A percentile compares a stretch with the other conserved stretches of the same genome.
Conservation (phyloP, 1,139 yeast species). For the Candida tropicalis region DNA sequence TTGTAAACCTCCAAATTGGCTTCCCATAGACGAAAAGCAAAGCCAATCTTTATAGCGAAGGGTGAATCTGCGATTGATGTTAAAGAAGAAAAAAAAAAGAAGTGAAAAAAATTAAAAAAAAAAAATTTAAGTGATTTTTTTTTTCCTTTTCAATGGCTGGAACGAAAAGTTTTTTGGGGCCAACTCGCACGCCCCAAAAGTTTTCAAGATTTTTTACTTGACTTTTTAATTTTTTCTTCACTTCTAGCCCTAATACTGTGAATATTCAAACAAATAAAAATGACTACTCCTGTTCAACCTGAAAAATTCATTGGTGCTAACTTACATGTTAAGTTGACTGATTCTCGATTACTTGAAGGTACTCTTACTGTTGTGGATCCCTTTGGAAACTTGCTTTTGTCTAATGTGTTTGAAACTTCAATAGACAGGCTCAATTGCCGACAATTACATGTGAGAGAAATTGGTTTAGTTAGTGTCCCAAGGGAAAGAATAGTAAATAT, state of each 20-base stretch:
- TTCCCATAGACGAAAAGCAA: slow-evolving; percentile 20
- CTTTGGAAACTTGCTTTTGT: slow-evolving; percentile 45
- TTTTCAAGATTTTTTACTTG: background rate
- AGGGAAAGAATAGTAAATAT: slow-evolving; percentile 31
- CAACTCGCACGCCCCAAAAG: background rate
- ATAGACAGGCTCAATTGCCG: slow-evolving; percentile 27
- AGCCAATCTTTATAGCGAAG: slow-evolving; percentile 29
- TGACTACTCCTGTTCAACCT: slow-evolving; percentile 18
- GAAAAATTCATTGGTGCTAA: slow-evolving; percentile 36
- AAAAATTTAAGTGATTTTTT: background rate
- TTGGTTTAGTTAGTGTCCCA: slow-evolving; percentile 52
- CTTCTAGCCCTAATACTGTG: background rate
- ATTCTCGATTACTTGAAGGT: slow-evolving; percentile 40
- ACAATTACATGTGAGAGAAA: slow-evolving; percentile 33
- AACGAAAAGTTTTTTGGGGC: background rate
- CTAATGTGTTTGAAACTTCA: slow-evolving; percentile 39
- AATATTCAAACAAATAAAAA: background rate
- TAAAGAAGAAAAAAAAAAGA: slow-evolving; percentile 19
- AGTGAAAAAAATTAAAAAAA: slow-evolving; percentile 7
- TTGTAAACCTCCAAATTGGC: slow-evolving; percentile 24
- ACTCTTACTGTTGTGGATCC: slow-evolving; percentile 48
- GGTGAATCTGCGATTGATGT: slow-evolving; percentile 53
- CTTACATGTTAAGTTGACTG: slow-evolving; percentile 32
- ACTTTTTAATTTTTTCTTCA: background rate
- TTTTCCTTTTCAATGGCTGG: background rate